phyloP scores from a whole-genome alignment of 176 grass and related monocot species.

The Lolium multiflorum region DNA sequence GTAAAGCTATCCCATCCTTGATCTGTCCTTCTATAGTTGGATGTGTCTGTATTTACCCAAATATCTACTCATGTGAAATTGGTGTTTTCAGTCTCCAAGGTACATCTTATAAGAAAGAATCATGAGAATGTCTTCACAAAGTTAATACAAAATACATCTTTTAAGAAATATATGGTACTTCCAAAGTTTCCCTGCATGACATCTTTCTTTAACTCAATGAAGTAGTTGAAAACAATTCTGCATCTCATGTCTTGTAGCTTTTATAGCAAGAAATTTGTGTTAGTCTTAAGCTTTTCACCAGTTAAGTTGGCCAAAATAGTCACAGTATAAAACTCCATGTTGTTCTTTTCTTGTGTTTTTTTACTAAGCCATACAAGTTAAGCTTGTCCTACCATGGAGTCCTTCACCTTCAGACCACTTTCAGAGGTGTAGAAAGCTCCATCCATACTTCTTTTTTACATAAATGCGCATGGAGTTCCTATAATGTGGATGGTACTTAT shows the following conservation, averaged over 20 bases:
- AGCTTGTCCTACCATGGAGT: slow-evolving; percentile 11
- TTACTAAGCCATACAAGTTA: slow-evolving; percentile 23
- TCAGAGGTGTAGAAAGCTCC: slow-evolving; percentile 18
- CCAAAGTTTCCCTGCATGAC: slow-evolving; percentile 9
- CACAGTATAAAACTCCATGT: not conserved
- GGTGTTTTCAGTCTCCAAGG: slow-evolving; percentile 13
- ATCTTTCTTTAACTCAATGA: not conserved
- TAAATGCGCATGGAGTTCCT: slow-evolving; percentile 12
- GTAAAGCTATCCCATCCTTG: too few species aligned
- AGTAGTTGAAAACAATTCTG: not conserved
- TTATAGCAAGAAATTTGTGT: not conserved
- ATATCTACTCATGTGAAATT: not conserved
- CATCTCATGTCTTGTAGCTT: too few species aligned
- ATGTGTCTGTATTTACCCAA: too few species aligned
- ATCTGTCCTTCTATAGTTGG: too few species aligned
- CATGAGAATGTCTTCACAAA: slow-evolving; percentile 1
- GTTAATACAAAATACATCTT: not conserved
- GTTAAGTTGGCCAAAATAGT: not conserved
- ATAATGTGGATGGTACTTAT: not conserved
- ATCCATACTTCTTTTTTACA: too few species aligned
- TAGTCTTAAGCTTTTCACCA: not conserved
- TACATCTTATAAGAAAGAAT: not conserved
- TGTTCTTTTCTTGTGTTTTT: slow-evolving; percentile 32
- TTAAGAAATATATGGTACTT: not conserved
- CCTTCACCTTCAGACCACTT: slow-evolving; percentile 5